These are phyloP conservation scores for Colletotrichum coccodes DNA, from an alignment of 2,329 filamentous ascomycete genomes.

Conservation along the genomic window DNA sequence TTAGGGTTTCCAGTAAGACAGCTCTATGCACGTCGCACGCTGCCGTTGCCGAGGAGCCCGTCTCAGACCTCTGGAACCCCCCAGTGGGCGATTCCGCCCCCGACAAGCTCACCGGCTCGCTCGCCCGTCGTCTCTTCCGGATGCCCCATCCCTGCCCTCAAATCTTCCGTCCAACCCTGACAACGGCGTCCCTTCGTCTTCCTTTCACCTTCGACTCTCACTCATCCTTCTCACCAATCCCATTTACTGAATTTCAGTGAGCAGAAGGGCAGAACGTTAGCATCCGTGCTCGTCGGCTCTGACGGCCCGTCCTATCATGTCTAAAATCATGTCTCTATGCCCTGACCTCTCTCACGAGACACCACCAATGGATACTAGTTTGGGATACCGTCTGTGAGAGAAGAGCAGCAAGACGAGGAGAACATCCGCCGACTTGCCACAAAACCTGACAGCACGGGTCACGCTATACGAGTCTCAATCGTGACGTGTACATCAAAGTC, in stretches of 20 bases:
- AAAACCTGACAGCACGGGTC: constrained; percentile 3
- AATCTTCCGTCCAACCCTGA: not conserved
- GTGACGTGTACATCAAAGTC: not conserved
- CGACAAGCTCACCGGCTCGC: not conserved
- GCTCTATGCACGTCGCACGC: not conserved
- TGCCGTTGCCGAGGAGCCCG: not conserved
- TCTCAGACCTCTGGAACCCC: too few relatives aligned
- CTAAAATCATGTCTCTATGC: not conserved
- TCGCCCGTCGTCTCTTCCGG: constrained; percentile 12
- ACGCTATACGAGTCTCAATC: constrained; percentile 1
- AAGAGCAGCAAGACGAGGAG: not conserved
- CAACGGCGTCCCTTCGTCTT: constrained; percentile 18
- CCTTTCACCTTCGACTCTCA: not conserved
- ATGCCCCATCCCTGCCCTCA: not conserved
- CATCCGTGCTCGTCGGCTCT: not conserved
- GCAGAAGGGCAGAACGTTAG: too few relatives aligned
- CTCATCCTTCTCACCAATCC: not conserved
- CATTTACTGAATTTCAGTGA: not conserved
- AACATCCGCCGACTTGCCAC: constrained; percentile 5
- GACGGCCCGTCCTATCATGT: not conserved
- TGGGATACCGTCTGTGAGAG: not conserved
- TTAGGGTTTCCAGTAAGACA: too few relatives aligned
- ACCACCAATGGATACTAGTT: constrained; percentile 1
- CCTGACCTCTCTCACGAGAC: not conserved
- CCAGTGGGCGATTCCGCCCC: too few relatives aligned